Percentiles rank a stretch among this genome's conserved stretches.
phyloP scores from a whole-genome alignment of 169 alveolate species.

The Plasmodium berghei region DNA sequence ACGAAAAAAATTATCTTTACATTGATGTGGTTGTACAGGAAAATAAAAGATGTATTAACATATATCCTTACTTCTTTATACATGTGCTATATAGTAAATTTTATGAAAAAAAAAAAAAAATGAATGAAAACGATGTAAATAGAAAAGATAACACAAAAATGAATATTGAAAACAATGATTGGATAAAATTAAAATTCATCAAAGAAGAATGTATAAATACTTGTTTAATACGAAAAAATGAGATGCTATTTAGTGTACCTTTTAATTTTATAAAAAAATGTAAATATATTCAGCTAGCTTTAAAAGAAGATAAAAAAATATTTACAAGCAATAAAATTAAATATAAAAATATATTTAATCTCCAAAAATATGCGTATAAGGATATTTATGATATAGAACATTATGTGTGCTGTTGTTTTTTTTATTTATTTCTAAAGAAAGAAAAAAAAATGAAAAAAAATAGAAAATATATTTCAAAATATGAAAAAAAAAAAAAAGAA shows the following conservation, averaged over 20 bases:
- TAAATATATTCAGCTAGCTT: conserved; percentile 29
- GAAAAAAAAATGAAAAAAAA: neutral
- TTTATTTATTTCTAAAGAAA: conserved; percentile 11
- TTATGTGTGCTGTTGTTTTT: conserved; percentile 10
- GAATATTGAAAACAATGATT: neutral
- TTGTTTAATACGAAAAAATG: conserved; percentile 10
- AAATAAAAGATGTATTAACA: conserved; percentile 20
- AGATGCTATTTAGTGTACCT: conserved; percentile 31
- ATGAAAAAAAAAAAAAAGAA: neutral
- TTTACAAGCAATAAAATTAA: conserved; percentile 41
- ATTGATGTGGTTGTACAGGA: conserved; percentile 16
- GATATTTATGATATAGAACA: conserved; percentile 14
- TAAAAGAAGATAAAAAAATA: neutral
- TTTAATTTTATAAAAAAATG: conserved; percentile 35
- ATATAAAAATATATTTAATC: conserved; percentile 15
- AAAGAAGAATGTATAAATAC: conserved; percentile 12
- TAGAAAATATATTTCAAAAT: neutral
- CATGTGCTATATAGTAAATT: conserved; percentile 7
- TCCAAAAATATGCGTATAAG: conserved; percentile 3
- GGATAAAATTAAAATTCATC: conserved; percentile 20
- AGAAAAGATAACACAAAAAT: neutral
- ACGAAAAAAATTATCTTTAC: conserved; percentile 32
- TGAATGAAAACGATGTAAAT: neutral
- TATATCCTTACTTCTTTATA: conserved; percentile 29
- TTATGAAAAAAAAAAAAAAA: neutral